Evolutionary conservation across 1,139 yeast species (phyloP).

Genomic region (Suhomyces bribrorum): DNA sequence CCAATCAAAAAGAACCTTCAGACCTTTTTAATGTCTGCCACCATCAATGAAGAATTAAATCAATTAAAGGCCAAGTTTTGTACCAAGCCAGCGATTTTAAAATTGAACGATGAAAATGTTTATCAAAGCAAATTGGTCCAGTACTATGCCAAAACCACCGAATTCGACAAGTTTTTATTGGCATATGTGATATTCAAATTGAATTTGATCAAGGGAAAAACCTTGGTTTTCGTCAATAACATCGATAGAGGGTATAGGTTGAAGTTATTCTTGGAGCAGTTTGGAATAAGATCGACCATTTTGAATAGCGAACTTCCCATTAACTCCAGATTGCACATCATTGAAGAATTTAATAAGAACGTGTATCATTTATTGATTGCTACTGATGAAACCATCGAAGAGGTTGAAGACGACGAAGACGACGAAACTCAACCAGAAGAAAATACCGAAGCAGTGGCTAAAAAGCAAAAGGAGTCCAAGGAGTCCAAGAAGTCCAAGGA

Average conservation of each 20-base stretch:
- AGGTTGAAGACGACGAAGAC: conserved; percentile 50
- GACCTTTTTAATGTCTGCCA: conserved; percentile 95
- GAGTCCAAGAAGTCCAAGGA: conserved; percentile 15
- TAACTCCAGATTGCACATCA: conserved; percentile 90
- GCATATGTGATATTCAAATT: conserved; percentile 91
- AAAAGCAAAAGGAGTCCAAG: conserved; percentile 11
- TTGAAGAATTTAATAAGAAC: conserved; percentile 91
- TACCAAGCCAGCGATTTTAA: conserved; percentile 81
- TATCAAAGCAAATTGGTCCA: conserved; percentile 68
- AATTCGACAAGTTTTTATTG: conserved; percentile 87
- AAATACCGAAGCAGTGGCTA: conserved; percentile 13
- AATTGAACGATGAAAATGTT: conserved; percentile 66
- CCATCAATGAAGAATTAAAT: conserved; percentile 83
- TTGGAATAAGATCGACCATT: conserved; percentile 87
- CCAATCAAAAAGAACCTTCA: conserved; percentile 79
- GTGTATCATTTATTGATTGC: conserved; percentile 88
- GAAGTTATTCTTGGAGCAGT: conserved; percentile 88
- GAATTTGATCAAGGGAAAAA: conserved; percentile 86
- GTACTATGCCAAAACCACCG: conserved; percentile 82
- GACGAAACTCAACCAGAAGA: conserved; percentile 40
- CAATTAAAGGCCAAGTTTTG: conserved; percentile 76
- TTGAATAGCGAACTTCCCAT: conserved; percentile 91
- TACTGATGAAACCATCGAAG: conserved; percentile 78
- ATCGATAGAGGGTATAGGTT: conserved; percentile 95
- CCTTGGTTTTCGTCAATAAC: conserved; percentile 86